Evolutionary conservation across 2,329 filamentous ascomycete genomes (phyloP).

Genomic region (Rhinocladiella similis): DNA sequence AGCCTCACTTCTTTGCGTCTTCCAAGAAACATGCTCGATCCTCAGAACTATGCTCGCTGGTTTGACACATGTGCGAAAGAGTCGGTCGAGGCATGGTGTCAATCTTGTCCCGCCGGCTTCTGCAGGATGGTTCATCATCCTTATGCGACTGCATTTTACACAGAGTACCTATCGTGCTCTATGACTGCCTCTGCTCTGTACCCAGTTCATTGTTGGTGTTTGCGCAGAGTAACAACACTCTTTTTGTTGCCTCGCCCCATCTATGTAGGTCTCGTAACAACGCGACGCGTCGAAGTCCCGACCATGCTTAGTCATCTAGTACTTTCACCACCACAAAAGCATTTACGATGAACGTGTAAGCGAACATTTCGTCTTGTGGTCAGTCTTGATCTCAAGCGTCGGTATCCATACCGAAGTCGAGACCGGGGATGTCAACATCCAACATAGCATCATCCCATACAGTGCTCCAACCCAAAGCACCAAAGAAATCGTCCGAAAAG

Average conservation of each 20-base stretch:
- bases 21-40: constrained; percentile 30
- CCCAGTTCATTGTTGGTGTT: no score
- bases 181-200: no score
- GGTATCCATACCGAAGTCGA: background rate
- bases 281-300: no score
- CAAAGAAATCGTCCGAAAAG: constrained; percentile 25
- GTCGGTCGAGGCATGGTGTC: constrained; percentile 33
- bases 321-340: no score
- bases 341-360: background rate
- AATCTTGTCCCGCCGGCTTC: background rate
- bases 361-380: background rate
- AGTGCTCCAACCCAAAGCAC: constrained; percentile 25
- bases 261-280: no score
- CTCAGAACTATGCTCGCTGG: constrained; percentile 30
- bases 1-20: constrained; percentile 14
- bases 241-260: no score
- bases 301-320: no score
- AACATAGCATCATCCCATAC: constrained; percentile 22
- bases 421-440: background rate
- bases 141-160: background rate
- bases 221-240: no score
- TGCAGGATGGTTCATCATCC: background rate
- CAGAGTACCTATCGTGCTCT: no score
- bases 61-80: constrained; percentile 32
- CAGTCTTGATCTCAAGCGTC: background rate